Evolutionary conservation across 2,329 filamentous ascomycete species (phyloP).

Genomic region (Xylariaceae sp.): DNA sequence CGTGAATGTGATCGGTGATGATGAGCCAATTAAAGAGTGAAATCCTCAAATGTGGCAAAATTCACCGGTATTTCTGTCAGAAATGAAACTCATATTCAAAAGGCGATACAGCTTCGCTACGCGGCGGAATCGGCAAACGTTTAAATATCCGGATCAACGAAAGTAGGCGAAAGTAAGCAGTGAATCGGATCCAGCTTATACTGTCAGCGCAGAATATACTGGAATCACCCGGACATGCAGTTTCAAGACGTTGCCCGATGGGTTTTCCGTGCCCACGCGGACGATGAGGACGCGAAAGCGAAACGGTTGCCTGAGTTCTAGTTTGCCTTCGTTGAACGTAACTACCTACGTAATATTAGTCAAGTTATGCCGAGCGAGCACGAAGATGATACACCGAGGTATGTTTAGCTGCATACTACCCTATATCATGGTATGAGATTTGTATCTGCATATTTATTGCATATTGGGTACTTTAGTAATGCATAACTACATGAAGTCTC

Average conservation of each 20-base stretch:
- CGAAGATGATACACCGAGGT: background rate
- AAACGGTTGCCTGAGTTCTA: background rate
- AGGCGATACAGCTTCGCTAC: background rate
- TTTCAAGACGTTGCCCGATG: constrained; percentile 20
- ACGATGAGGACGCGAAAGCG: background rate
- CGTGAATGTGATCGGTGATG: background rate
- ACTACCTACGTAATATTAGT: no score
- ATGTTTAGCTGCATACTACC: no score
- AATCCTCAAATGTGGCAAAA: background rate
- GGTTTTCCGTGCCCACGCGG: background rate
- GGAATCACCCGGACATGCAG: constrained; percentile 2
- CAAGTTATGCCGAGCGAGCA: no score
- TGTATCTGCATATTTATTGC: no score
- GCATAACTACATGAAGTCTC: no score
- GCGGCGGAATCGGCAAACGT: background rate
- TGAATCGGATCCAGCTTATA: background rate
- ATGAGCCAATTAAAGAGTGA: background rate
- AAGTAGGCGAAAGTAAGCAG: background rate
- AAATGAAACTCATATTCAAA: background rate
- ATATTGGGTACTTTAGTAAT: no score
- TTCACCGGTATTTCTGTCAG: background rate
- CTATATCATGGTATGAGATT: no score
- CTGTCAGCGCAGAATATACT: background rate
- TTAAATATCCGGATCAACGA: background rate
- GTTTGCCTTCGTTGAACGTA: no score